These are phyloP conservation scores for Kazachstania kunashirensis DNA, from an alignment of 805 yeast genomes.

Conservation along the genomic window DNA sequence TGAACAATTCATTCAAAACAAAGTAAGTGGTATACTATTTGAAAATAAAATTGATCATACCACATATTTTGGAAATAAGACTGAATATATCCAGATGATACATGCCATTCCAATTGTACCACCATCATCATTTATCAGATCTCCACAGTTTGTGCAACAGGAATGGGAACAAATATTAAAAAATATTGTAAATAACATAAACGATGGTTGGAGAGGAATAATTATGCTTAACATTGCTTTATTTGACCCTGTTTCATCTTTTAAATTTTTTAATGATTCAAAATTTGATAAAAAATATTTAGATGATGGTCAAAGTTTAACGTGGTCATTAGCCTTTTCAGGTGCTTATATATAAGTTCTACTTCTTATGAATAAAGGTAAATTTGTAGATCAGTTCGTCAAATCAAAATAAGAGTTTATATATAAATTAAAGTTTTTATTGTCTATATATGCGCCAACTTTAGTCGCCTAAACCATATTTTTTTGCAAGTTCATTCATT, in stretches of 20 bases:
- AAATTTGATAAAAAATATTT: constrained; percentile 47
- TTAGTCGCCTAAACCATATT: constrained; percentile 16
- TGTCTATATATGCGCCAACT: not conserved
- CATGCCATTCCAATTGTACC: constrained; percentile 72
- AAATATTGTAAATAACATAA: constrained; percentile 37
- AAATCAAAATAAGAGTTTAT: too few relatives aligned
- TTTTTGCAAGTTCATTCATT: constrained; percentile 21
- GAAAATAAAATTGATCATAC: constrained; percentile 67
- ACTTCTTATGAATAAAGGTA: too few relatives aligned
- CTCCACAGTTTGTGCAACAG: constrained; percentile 43
- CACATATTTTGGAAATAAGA: constrained; percentile 64
- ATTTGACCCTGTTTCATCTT: constrained; percentile 55
- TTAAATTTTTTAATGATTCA: constrained; percentile 46
- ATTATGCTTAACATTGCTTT: constrained; percentile 68
- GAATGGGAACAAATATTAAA: constrained; percentile 52
- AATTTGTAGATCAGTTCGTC: too few relatives aligned
- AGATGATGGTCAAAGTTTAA: constrained; percentile 77
- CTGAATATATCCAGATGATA: constrained; percentile 68
- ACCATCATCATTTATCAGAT: constrained; percentile 48
- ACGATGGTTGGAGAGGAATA: constrained; percentile 66
- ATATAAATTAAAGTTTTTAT: not conserved
- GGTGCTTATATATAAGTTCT: constrained; percentile 30
- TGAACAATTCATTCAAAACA: constrained; percentile 43
- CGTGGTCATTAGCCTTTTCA: constrained; percentile 77
- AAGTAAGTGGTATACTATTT: constrained; percentile 63